Evolutionary conservation across 306 rosid genomes (phyloP).

Genomic region (Vachellia pachyceras): DNA sequence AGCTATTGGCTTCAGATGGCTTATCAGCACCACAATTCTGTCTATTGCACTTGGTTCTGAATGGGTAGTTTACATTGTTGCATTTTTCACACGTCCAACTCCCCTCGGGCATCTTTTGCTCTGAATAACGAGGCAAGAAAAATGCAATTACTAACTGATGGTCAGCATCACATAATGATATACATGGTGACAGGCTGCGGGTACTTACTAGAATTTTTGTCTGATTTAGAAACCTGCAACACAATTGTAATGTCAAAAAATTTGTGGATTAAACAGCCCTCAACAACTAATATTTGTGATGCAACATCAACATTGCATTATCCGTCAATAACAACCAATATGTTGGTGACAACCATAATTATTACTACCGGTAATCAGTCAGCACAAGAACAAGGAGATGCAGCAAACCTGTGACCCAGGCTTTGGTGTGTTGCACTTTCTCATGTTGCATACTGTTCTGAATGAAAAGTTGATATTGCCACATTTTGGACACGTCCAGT

Average conservation of each 20-base stretch:
- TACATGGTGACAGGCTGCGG: not conserved
- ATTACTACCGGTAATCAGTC: not conserved
- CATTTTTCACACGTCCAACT: conserved; percentile 99
- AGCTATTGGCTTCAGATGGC: conserved; percentile 72
- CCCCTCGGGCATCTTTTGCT: conserved; percentile 98
- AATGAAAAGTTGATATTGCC: conserved; percentile 97
- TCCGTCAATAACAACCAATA: not conserved
- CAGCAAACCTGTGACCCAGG: conserved; percentile 92
- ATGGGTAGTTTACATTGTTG: conserved; percentile 93
- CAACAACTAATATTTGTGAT: not conserved
- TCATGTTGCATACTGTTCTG: conserved; percentile 96
- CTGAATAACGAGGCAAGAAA: conserved; percentile 48
- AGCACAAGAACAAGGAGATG: conserved; percentile 14
- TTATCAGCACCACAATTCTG: conserved; percentile 99
- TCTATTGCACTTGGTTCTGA: conserved; percentile 97
- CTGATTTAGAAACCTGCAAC: conserved; percentile 75
- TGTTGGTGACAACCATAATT: not conserved
- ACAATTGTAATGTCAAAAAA: conserved; percentile 41
- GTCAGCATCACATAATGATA: conserved; percentile 20
- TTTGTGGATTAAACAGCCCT: not conserved
- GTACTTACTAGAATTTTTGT: conserved; percentile 86
- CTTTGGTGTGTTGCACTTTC: conserved; percentile 98
- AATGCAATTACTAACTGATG: conserved; percentile 35
- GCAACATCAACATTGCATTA: not conserved
- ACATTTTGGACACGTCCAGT: conserved; percentile 98